Percentiles rank a stretch among this genome's conserved stretches.
phyloP scores from a whole-genome alignment of 2,329 filamentous ascomycete species.

The Westerdykella aurantiaca region DNA sequence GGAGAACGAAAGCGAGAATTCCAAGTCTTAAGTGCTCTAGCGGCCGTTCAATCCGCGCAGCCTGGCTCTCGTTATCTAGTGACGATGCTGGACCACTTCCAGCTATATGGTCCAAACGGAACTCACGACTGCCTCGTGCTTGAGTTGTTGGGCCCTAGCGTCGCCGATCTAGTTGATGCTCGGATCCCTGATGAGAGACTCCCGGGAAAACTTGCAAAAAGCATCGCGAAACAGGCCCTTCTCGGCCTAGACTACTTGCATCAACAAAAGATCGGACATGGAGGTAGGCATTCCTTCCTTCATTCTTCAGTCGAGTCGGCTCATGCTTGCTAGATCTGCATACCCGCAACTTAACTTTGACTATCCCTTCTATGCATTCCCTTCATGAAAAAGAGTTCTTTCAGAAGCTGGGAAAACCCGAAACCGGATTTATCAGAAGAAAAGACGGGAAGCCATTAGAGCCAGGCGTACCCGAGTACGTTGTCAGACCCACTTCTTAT shows the following conservation, averaged over 20 bases:
- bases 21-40: constrained; percentile 10
- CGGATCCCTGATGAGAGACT: constrained; percentile 34
- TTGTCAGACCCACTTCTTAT: constrained; percentile 12
- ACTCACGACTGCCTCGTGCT: constrained; percentile 42
- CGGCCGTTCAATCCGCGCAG: constrained; percentile 5
- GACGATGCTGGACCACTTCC: constrained; percentile 35
- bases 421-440: constrained; percentile 12
- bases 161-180: constrained; percentile 32
- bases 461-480: constrained; percentile 14
- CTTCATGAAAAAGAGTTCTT: constrained; percentile 15
- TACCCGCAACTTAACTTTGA: constrained; percentile 21
- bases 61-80: constrained; percentile 27
- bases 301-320: background rate
- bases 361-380: constrained; percentile 12
- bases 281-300: constrained; percentile 15
- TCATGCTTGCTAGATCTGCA: constrained; percentile 20
- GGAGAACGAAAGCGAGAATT: constrained; percentile 9
- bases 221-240: constrained; percentile 23
- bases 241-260: constrained; percentile 17
- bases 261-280: constrained; percentile 19
- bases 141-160: constrained; percentile 39
- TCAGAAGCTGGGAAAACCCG: constrained; percentile 12
- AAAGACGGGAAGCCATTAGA: constrained; percentile 14
- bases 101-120: constrained; percentile 42
- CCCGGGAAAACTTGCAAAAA: constrained; percentile 35